A percentile compares a stretch with the other conserved stretches of the same genome.
Evolutionary conservation across 2,329 filamentous ascomycete species (phyloP).

Genomic region (Dryadomyces sulphureus): DNA sequence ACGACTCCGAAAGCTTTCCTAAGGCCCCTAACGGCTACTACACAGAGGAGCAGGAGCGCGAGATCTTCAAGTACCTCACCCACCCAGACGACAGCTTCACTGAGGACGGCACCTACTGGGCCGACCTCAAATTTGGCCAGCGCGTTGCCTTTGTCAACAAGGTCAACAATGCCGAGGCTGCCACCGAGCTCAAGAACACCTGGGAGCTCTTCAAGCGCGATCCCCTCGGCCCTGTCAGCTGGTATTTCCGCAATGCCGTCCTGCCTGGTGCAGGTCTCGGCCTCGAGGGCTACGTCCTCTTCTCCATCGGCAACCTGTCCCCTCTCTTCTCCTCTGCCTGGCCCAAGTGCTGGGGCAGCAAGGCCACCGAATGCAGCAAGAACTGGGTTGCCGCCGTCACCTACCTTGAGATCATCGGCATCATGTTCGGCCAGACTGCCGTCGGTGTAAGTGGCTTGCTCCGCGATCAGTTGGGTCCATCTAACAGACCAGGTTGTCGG

Average conservation of each 20-base stretch:
- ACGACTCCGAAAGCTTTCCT: slow-evolving; percentile 33
- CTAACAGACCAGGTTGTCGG: slow-evolving; percentile 46
- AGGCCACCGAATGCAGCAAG: slow-evolving; percentile 47
- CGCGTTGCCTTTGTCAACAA: slow-evolving; percentile 61
- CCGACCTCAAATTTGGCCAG: slow-evolving; percentile 59
- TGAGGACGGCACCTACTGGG: slow-evolving; percentile 77
- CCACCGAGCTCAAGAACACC: slow-evolving; percentile 49
- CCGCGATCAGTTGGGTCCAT: not conserved
- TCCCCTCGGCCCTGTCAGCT: slow-evolving; percentile 67
- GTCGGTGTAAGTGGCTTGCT: slow-evolving; percentile 53
- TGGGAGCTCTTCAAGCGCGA: slow-evolving; percentile 75
- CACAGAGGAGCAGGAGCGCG: slow-evolving; percentile 34
- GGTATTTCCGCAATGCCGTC: slow-evolving; percentile 83
- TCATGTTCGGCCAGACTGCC: slow-evolving; percentile 82
- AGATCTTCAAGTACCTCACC: slow-evolving; percentile 64
- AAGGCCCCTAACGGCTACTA: slow-evolving; percentile 19
- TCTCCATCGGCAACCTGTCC: slow-evolving; percentile 88
- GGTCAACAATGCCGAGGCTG: slow-evolving; percentile 57
- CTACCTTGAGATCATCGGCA: slow-evolving; percentile 86
- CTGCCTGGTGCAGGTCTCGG: slow-evolving; percentile 84
- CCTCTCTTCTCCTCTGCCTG: slow-evolving; percentile 68
- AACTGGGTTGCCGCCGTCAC: slow-evolving; percentile 77
- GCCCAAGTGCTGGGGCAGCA: slow-evolving; percentile 57
- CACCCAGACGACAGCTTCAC: slow-evolving; percentile 83
- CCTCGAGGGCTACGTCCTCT: slow-evolving; percentile 89